These are phyloP conservation scores for Diaporthe sp. DNA, from an alignment of 2,329 filamentous ascomycete genomes.

Conservation along the genomic window DNA sequence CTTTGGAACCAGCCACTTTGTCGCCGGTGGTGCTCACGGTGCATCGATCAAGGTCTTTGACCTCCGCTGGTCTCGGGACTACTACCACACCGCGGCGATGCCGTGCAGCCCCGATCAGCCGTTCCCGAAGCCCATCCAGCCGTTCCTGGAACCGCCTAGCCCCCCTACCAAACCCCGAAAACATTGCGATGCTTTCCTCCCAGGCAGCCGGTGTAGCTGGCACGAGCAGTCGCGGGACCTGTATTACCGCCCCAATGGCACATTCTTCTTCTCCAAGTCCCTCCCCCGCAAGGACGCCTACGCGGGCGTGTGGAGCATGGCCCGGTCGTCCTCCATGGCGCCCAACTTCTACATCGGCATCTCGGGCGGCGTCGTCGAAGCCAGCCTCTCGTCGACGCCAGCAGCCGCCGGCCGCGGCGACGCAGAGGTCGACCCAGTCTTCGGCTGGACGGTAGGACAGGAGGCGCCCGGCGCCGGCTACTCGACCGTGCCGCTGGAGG, in stretches of 20 bases:
- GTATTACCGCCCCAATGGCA: constrained; percentile 65
- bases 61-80: constrained; percentile 64
- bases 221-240: constrained; percentile 59
- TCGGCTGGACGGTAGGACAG: constrained; percentile 32
- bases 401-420: not conserved
- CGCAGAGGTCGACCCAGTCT: constrained; percentile 36
- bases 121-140: constrained; percentile 52
- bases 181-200: constrained; percentile 52
- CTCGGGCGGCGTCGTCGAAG: constrained; percentile 62
- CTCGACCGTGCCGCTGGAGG: constrained; percentile 39
- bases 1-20: constrained; percentile 65
- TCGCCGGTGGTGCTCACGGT: constrained; percentile 61
- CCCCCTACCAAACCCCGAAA: constrained; percentile 37
- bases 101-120: constrained; percentile 59
- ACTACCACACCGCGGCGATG: constrained; percentile 63
- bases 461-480: constrained; percentile 43
- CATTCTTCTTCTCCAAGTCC: constrained; percentile 58
- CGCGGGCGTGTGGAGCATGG: constrained; percentile 60
- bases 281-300: constrained; percentile 43
- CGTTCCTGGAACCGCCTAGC: constrained; percentile 46
- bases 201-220: constrained; percentile 59
- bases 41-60: constrained; percentile 66
- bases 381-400: constrained; percentile 49
- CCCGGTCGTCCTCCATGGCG: constrained; percentile 61
- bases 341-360: constrained; percentile 65